Evolutionary conservation across 306 rosid genomes (phyloP), one percentile per base, ranked within the genome.

Genomic region (Inga leiocalycina): DNA sequence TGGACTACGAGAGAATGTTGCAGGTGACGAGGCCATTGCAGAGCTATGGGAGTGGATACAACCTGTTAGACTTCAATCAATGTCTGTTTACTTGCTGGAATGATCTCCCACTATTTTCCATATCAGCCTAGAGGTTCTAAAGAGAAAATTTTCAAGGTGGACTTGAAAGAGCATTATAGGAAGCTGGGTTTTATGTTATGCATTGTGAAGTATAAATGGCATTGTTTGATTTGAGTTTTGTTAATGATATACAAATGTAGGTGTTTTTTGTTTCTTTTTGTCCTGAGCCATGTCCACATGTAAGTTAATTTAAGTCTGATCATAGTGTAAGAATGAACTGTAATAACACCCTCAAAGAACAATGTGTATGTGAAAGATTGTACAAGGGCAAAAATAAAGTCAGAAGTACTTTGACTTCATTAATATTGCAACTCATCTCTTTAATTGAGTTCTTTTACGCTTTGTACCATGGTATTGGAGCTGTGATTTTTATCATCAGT

Each of bases 11-110:
- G 27, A 90, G 87, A 34, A 87, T 80, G 85, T 20, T 86, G 76
- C 80, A 81, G 46, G 94, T 90, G 0, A 81, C 46, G 14, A 81
- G 74, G 73, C 48, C 87, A 72, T 87, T 93, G 80, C 88, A 77
- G 49, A 87, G 78, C 76, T 81, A 80, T 83, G 90, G 86, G 22
- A 76, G 75, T 34, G 92, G 92, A 10, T 93, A 89, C 51, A 88
- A 81, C 71, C 56, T 90, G n/a, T 74, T 78, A 80, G 91, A 87
- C 30, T 85, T 88, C 8, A 84, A 88, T 61, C 86, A 93, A 10
- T 90, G 87, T 59, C 82, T 89, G 86, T 64, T 84, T 68, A 82
- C 88, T 11, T 93, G 91, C 70, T 89, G 97, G 97, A 84, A 84
- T 7, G 80, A 79, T 46, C 85, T 57, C 22, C 93, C 94, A 35